Evolutionary conservation across 73 alveolate species (phyloP).

Genomic region (Paramecium tetraurelia): DNA sequence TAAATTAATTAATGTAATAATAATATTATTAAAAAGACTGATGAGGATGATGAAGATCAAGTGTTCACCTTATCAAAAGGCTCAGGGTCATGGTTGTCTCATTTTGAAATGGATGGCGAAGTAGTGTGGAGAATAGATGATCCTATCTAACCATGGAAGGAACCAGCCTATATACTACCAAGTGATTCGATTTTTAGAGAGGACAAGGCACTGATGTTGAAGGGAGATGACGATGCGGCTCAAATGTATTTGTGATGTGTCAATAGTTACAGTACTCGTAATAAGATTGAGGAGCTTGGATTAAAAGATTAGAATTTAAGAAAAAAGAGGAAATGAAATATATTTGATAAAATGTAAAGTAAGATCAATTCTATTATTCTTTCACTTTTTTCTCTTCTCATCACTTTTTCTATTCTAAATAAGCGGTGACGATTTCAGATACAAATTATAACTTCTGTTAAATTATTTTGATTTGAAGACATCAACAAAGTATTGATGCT

Average conservation of each 20-base stretch:
- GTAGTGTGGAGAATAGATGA: slow-evolving; percentile 42
- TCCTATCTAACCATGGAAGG: neutral
- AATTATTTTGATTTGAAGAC: no score
- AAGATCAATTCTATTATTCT: neutral
- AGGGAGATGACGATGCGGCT: neutral
- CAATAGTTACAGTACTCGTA: neutral
- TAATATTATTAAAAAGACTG: slow-evolving; percentile 38
- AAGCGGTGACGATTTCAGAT: no score
- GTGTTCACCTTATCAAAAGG: slow-evolving; percentile 7
- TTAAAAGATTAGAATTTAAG: neutral
- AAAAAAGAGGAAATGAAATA: neutral
- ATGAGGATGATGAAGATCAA: slow-evolving; percentile 39
- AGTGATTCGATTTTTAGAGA: slow-evolving; percentile 37
- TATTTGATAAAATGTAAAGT: neutral
- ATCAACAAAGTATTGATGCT: no score
- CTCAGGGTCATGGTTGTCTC: slow-evolving; percentile 51
- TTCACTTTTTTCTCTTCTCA: neutral
- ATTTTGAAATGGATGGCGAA: slow-evolving; percentile 26
- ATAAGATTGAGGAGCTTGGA: neutral
- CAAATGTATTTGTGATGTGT: neutral
- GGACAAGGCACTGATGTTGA: neutral
- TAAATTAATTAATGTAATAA: slow-evolving; percentile 47
- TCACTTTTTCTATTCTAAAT: neutral
- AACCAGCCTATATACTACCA: neutral
- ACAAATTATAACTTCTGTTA: no score